phyloP scores from a whole-genome alignment of 2,329 filamentous ascomycete species.

The Pseudocercospora macadamiae region DNA sequence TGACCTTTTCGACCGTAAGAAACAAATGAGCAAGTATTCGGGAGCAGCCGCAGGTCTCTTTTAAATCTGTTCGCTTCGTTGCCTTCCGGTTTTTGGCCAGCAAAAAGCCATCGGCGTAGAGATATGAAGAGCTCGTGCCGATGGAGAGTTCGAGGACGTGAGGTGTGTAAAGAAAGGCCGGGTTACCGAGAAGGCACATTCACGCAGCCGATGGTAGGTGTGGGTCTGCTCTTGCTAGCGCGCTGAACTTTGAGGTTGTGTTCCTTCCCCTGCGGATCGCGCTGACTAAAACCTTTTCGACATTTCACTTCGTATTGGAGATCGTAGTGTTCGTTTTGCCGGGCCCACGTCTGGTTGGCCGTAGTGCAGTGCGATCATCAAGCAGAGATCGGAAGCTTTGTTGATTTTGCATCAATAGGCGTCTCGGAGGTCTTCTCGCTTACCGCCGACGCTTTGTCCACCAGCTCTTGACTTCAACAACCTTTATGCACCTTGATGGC shows the following conservation, averaged over 20 bases:
- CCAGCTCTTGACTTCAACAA: background rate
- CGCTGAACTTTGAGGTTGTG: background rate
- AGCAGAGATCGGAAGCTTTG: too few relatives aligned
- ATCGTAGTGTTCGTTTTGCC: too few relatives aligned
- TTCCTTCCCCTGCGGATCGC: background rate
- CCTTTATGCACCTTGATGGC: constrained; percentile 22
- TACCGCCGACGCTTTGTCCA: background rate
- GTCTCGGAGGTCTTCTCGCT: background rate
- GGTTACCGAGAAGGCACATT: background rate
- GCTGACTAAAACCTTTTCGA: constrained; percentile 6
- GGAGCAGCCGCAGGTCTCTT: background rate
- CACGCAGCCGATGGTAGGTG: background rate
- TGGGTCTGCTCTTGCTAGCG: constrained; percentile 5
- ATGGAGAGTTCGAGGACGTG: too few relatives aligned
- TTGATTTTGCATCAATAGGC: background rate
- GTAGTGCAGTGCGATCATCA: too few relatives aligned
- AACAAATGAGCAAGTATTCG: constrained; percentile 32
- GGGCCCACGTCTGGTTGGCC: too few relatives aligned
- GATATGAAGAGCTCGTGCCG: background rate
- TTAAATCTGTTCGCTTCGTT: background rate
- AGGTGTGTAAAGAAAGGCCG: too few relatives aligned
- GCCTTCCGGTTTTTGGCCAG: background rate
- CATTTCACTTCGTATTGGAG: too few relatives aligned
- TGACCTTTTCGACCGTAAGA: constrained; percentile 19
- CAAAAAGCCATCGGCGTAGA: background rate